phyloP scores from a whole-genome alignment of 169 alveolate species.

The Babesia gibsoni region DNA sequence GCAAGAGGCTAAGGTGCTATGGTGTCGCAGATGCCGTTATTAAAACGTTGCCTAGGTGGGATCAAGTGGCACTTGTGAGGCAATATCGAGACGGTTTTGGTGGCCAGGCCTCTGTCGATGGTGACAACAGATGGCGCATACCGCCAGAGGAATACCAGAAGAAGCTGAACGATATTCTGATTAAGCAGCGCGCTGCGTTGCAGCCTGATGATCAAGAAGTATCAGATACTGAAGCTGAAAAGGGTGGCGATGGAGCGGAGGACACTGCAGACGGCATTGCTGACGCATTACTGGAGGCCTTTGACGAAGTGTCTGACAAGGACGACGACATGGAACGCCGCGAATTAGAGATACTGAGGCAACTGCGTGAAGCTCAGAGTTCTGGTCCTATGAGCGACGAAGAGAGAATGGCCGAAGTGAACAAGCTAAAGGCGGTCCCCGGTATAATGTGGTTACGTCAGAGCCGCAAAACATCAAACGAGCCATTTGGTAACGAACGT shows the following conservation, averaged over 20 bases:
- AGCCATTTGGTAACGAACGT: conserved; percentile 75
- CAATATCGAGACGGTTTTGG: conserved; percentile 81
- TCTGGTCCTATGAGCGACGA: conserved; percentile 69
- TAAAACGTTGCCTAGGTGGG: conserved; percentile 85
- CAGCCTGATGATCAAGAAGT: conserved; percentile 71
- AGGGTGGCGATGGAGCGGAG: not conserved
- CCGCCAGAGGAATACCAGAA: conserved; percentile 81
- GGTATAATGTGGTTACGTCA: conserved; percentile 82
- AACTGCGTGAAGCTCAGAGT: conserved; percentile 67
- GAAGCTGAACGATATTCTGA: conserved; percentile 64
- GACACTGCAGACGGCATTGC: conserved; percentile 37
- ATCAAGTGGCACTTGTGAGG: conserved; percentile 83
- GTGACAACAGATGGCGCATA: conserved; percentile 59
- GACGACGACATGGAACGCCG: conserved; percentile 71
- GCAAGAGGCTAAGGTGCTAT: conserved; percentile 75
- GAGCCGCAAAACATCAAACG: conserved; percentile 71
- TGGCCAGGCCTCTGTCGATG: conserved; percentile 55
- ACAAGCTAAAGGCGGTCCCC: conserved; percentile 71
- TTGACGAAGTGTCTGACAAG: conserved; percentile 54
- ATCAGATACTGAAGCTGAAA: conserved; percentile 70
- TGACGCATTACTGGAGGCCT: conserved; percentile 49
- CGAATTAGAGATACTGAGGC: conserved; percentile 69
- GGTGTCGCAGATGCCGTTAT: conserved; percentile 82
- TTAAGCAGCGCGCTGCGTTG: conserved; percentile 74
- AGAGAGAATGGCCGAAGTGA: conserved; percentile 68